A percentile compares a stretch with the other conserved stretches of the same genome.
Evolutionary conservation across 108 stramenopile genomes (phyloP).

Genomic region (Mediolabrus comicus): DNA sequence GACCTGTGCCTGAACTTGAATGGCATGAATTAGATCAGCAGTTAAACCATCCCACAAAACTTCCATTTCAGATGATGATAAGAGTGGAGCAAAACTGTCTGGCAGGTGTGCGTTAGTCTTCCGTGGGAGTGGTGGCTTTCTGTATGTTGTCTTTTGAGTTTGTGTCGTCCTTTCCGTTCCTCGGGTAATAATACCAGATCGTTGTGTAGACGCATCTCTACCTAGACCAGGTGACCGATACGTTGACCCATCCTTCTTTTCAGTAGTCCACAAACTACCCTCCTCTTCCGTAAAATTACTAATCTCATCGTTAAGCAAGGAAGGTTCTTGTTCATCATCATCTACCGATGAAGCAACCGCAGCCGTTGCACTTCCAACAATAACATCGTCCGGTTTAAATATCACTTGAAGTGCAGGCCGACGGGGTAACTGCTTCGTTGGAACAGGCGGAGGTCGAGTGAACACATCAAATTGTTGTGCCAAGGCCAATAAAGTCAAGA

Average conservation of each 20-base stretch:
- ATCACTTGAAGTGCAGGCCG: conserved; percentile 74
- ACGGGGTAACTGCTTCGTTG: conserved; percentile 60
- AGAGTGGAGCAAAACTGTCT: conserved; percentile 85
- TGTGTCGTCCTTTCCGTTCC: not conserved
- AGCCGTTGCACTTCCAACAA: conserved; percentile 7
- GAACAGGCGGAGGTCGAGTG: conserved; percentile 70
- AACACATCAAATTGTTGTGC: conserved; percentile 46
- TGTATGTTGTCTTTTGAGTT: conserved; percentile 9
- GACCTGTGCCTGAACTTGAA: conserved; percentile 59
- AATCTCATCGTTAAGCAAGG: conserved; percentile 10
- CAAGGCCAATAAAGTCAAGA: conserved; percentile 14
- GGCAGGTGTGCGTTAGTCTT: conserved; percentile 48
- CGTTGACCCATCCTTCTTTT: not conserved
- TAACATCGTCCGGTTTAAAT: conserved; percentile 79
- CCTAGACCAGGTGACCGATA: too few species aligned
- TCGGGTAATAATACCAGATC: not conserved
- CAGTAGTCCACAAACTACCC: conserved; percentile 1
- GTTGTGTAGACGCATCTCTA: not conserved
- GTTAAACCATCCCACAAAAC: conserved; percentile 65
- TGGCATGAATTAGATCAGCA: conserved; percentile 79
- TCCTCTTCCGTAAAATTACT: conserved; percentile 34
- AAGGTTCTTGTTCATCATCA: not conserved
- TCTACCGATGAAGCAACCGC: not conserved
- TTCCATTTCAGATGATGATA: conserved; percentile 80
- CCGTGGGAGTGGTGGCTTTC: conserved; percentile 5